A percentile compares a stretch with the other conserved stretches of the same genome.
phyloP scores from a whole-genome alignment of 2,329 filamentous ascomycete genomes.

The Aspergillus fumigatus region DNA sequence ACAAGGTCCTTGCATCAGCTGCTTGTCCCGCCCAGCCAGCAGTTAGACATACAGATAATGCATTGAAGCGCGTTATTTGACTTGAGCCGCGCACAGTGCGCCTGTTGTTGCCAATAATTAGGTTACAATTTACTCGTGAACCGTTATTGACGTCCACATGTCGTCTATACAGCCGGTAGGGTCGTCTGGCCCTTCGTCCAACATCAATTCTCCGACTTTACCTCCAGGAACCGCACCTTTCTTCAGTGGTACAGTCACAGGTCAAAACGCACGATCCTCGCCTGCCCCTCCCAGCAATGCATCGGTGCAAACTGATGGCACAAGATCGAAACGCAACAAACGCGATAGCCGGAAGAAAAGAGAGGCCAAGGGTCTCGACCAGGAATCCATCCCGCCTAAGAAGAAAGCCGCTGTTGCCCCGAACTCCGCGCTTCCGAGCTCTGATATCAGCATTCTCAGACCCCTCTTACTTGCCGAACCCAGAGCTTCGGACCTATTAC shows the following conservation, averaged over 20 bases:
- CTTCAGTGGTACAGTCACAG: slow-evolving; percentile 24
- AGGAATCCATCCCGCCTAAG: slow-evolving; percentile 32
- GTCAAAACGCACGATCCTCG: slow-evolving; percentile 30
- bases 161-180: slow-evolving; percentile 29
- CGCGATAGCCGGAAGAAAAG: slow-evolving; percentile 42
- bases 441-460: slow-evolving; percentile 36
- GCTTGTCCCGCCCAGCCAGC: neutral
- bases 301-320: slow-evolving; percentile 26
- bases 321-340: slow-evolving; percentile 38
- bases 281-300: slow-evolving; percentile 28
- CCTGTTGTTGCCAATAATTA: neutral
- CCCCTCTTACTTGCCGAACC: slow-evolving; percentile 39
- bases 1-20: neutral
- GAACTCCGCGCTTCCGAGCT: slow-evolving; percentile 33
- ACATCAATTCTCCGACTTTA: slow-evolving; percentile 32
- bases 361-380: slow-evolving; percentile 39
- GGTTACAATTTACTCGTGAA: neutral
- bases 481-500: slow-evolving; percentile 32
- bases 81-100: neutral
- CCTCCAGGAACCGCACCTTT: slow-evolving; percentile 26
- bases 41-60: neutral
- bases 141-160: slow-evolving; percentile 17
- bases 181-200: slow-evolving; percentile 33
- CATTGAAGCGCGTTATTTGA: neutral
- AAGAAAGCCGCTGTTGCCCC: slow-evolving; percentile 28